Percentiles rank a stretch among this genome's conserved stretches.
phyloP scores from a whole-genome alignment of 2,329 filamentous ascomycete species.

The Geosmithia putterillii region DNA sequence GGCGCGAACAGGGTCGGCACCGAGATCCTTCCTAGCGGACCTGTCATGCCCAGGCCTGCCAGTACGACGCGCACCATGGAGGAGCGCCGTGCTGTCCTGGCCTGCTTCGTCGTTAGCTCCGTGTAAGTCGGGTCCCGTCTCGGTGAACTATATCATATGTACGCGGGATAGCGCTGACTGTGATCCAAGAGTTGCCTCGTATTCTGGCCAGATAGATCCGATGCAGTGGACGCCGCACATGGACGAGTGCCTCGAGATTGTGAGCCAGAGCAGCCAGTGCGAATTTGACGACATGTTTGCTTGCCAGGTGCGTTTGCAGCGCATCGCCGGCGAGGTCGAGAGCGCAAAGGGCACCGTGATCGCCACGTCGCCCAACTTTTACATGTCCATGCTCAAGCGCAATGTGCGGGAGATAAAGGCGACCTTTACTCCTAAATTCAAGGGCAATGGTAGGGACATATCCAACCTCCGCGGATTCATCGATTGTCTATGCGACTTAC shows the following conservation, averaged over 20 bases:
- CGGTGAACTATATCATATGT: too few relatives aligned
- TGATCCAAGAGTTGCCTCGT: background rate
- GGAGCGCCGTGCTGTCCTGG: background rate
- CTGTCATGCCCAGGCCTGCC: too few relatives aligned
- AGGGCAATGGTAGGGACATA: background rate
- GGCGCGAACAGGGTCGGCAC: too few relatives aligned
- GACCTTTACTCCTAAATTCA: background rate
- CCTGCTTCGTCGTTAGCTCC: background rate
- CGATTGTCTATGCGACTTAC: background rate
- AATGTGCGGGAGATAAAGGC: background rate
- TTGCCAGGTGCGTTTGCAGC: background rate
- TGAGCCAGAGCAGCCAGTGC: background rate
- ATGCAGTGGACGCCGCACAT: background rate
- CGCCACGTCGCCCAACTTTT: background rate
- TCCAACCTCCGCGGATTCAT: too few relatives aligned
- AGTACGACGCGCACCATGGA: background rate
- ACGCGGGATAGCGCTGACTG: too few relatives aligned
- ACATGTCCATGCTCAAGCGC: background rate
- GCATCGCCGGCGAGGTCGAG: background rate
- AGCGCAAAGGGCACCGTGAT: background rate
- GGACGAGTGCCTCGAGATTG: background rate
- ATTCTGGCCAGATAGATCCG: background rate
- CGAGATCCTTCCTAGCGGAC: too few relatives aligned
- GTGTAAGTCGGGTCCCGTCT: background rate
- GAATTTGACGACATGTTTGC: background rate